Conservation (phyloP, 305 asterid species). For the Fraxinus nigra region DNA sequence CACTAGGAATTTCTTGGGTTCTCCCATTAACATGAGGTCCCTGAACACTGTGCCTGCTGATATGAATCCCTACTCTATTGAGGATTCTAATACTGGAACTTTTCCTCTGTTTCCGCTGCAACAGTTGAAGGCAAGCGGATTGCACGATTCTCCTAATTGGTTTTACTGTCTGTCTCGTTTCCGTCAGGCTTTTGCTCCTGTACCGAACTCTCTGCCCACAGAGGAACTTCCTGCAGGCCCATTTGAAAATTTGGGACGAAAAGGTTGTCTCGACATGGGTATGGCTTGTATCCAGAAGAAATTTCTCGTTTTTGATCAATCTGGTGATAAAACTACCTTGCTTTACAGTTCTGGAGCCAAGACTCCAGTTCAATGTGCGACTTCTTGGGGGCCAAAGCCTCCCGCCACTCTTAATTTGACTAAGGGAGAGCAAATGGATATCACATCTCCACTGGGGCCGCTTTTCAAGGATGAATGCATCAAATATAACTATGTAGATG, state of each 20-base stretch:
- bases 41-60: constrained; percentile 33
- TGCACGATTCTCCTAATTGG: constrained; percentile 37
- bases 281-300: constrained; percentile 36
- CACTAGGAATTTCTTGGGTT: constrained; percentile 32
- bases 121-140: constrained; percentile 34
- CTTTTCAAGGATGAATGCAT: constrained; percentile 24
- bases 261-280: constrained; percentile 22
- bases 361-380: constrained; percentile 32
- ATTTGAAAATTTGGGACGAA: constrained; percentile 25
- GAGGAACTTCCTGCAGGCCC: constrained; percentile 26
- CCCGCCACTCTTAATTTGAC: constrained; percentile 28
- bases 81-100: constrained; percentile 39
- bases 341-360: constrained; percentile 46
- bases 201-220: constrained; percentile 24
- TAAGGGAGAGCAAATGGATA: constrained; percentile 30
- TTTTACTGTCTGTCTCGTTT: constrained; percentile 33
- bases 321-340: constrained; percentile 63
- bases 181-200: constrained; percentile 38
- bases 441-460: constrained; percentile 23
- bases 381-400: constrained; percentile 33
- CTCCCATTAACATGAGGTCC: constrained; percentile 31
- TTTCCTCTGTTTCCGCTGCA: constrained; percentile 38
- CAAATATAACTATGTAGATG: constrained; percentile 37
- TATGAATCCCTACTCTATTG: constrained; percentile 42
- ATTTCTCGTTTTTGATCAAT: constrained; percentile 81